phyloP scores from a whole-genome alignment of 257 asterid species.

The Fraxinus excelsior region DNA sequence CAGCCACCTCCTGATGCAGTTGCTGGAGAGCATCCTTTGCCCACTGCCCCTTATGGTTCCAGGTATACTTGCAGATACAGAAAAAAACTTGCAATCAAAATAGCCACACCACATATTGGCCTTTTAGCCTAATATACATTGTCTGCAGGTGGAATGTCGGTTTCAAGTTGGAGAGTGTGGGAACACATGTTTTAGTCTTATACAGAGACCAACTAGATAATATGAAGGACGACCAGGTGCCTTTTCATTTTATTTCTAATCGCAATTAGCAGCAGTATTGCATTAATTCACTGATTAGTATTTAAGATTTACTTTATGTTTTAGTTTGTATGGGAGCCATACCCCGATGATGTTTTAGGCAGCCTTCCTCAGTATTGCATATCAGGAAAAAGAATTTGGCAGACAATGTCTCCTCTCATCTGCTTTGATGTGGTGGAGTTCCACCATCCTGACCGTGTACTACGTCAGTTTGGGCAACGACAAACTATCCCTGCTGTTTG shows the following conservation, averaged over 20 bases:
- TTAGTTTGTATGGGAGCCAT: conserved; percentile 81
- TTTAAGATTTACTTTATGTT: conserved; percentile 30
- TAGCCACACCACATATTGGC: neutral
- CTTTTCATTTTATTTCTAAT: conserved; percentile 10
- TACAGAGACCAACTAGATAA: conserved; percentile 61
- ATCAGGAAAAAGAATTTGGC: conserved; percentile 66
- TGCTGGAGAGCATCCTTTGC: conserved; percentile 50
- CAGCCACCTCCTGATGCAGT: conserved; percentile 48
- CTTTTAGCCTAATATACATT: conserved; percentile 16
- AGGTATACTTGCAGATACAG: conserved; percentile 41
- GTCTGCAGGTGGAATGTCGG: conserved; percentile 76
- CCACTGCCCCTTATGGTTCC: conserved; percentile 78
- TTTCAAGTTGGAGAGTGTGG: conserved; percentile 78
- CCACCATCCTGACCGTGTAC: conserved; percentile 76
- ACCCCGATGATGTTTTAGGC: conserved; percentile 49
- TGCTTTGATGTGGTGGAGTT: conserved; percentile 81
- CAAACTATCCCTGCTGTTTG: conserved; percentile 63
- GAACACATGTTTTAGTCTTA: conserved; percentile 55
- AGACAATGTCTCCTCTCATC: conserved; percentile 70
- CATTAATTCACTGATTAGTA: conserved; percentile 13
- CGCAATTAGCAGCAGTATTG: neutral
- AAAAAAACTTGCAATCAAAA: neutral
- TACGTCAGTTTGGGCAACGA: conserved; percentile 71
- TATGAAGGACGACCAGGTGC: conserved; percentile 68
- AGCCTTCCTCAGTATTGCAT: conserved; percentile 72